phyloP scores from a whole-genome alignment of 2,329 filamentous ascomycete species.

The Cordyceps militaris region DNA sequence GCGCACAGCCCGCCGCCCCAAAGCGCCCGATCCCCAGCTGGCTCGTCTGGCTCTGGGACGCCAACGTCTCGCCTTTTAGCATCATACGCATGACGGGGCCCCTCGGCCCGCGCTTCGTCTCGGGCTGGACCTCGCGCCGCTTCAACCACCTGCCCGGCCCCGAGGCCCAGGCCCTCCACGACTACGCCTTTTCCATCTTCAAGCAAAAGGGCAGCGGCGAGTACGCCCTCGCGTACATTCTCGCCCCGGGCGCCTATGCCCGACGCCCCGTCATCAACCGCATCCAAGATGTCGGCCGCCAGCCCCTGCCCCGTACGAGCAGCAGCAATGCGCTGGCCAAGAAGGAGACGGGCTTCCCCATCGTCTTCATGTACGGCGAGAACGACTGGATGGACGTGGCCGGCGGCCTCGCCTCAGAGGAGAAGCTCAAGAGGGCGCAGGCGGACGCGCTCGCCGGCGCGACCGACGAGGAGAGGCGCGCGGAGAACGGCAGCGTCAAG shows the following conservation, averaged over 20 bases:
- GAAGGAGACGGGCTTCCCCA: conserved; percentile 62
- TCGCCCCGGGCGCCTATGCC: conserved; percentile 89
- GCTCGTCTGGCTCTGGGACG: conserved; percentile 92
- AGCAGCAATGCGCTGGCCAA: conserved; percentile 15
- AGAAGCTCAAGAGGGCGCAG: conserved; percentile 67
- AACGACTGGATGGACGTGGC: conserved; percentile 98
- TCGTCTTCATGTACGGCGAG: conserved; percentile 94
- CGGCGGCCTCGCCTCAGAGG: conserved; percentile 71
- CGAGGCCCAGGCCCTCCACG: conserved; percentile 79
- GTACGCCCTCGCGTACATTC: conserved; percentile 85
- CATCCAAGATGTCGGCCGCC: conserved; percentile 81
- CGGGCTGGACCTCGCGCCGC: conserved; percentile 86
- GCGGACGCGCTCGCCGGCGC: conserved; percentile 52
- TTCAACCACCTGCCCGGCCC: conserved; percentile 80
- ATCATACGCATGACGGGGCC: conserved; percentile 83
- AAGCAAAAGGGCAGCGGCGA: conserved; percentile 87
- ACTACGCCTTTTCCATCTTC: conserved; percentile 93
- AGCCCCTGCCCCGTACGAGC: conserved; percentile 36
- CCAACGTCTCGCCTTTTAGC: conserved; percentile 92
- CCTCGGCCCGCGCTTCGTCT: conserved; percentile 83
- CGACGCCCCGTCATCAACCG: conserved; percentile 79
- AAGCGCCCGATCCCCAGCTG: conserved; percentile 67
- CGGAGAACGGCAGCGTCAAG: conserved; percentile 74
- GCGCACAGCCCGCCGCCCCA: conserved; percentile 25
- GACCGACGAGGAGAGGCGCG: conserved; percentile 58